Evolutionary conservation across 2,329 filamentous ascomycete genomes (phyloP), one percentile per base, ranked within the genome.

Genomic region (Rugonectria rugulosa): DNA sequence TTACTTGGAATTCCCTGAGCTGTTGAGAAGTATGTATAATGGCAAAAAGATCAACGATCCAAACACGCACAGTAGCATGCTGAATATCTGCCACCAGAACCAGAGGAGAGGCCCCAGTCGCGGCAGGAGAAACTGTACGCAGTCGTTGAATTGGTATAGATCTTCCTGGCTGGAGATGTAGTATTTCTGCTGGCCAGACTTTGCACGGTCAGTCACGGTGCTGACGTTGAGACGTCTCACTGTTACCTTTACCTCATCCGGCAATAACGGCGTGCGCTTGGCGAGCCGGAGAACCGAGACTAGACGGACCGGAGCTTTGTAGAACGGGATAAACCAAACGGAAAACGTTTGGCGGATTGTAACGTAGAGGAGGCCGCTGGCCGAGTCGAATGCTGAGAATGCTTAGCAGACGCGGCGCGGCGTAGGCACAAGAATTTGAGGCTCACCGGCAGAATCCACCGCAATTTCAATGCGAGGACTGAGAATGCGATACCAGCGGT

Each of bases 401-500:
- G 29, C 3, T 63, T 21, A 64, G 56, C 4, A 15, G 17, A 10
- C 12, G 15, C 9, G 5, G 10, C 3, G 6, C 5, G 1, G 1
- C 2, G n/a, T 8, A 6, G 2, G 23, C 24, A 5, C 0, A 2
- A 17, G n/a, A 2, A 10, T n/a, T 12, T 8, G 2, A 20, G 14
- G 2, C 73, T 41, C 68, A 83, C 82, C 78, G 37, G 73, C 72
- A 4, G 81, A 83, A 60, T 91, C 83, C n/a, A 97, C 78, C 1
- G 81, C 75, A 8, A 94, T 74, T 32, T 87, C 80, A 61, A 95
- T 90, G 14, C 79, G 77, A 0, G 92, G 92, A 57, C 87, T 91
- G 69, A 96, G 78, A 61, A 93, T 89, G 68, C 92, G 91, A 74
- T 96, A 94, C 90, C 89, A 93, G 34, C 86, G 85, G 69, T 91